Base-by-base conservation (phyloP, 1,284 basidiomycete species). In the Volvariella volvacea region DNA sequence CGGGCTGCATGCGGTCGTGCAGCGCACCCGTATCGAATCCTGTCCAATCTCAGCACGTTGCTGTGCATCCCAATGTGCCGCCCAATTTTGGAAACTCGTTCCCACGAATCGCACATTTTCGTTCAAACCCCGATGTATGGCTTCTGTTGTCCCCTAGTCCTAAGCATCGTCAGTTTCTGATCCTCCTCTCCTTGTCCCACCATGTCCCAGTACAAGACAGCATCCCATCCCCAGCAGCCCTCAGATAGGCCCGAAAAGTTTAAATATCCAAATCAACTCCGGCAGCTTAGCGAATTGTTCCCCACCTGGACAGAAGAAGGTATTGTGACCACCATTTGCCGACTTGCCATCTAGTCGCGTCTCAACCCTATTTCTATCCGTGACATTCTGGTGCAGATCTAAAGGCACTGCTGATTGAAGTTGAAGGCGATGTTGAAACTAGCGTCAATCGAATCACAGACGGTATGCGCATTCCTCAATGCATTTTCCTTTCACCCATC, bases 361-460 rank as follows among this genome's bases (percentile, higher is more conserved):
- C 50, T 46, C 41, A 41, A 42, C 56, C 55, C 46, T 51, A 47
- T 50, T 54, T 55, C 56, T 55, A 56, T 54, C 48, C 36, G 48
- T 28, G 25, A 28, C 12, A 28, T 28, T 12, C 6, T 28, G 25
- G 12, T 15, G 31, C 53, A 88, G 91, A 93, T 65, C 73, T 94
- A 48, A 74, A 80, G 50, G 83, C 84, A 25, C 71, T 88, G 39
- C 74, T 94, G 36, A 57, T 63, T 44, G 92, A 94, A 56, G 78
- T 80, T 19, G 66, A 65, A 37, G 91, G 91, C 37, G 88, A 92
- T 59, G 66, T 85, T 43, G 70, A 89, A 55, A 55, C 83, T 42
- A 88, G 88, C 45, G 87, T 79, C 15, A 77, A 76, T 14, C 74
- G 85, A 58, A 92, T 94, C 55, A 78, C 71, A 45, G 90, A 93